A percentile compares a stretch with the other conserved stretches of the same genome.
phyloP scores from a whole-genome alignment of 2,329 filamentous ascomycete species.

The Metarhizium guizhouense region DNA sequence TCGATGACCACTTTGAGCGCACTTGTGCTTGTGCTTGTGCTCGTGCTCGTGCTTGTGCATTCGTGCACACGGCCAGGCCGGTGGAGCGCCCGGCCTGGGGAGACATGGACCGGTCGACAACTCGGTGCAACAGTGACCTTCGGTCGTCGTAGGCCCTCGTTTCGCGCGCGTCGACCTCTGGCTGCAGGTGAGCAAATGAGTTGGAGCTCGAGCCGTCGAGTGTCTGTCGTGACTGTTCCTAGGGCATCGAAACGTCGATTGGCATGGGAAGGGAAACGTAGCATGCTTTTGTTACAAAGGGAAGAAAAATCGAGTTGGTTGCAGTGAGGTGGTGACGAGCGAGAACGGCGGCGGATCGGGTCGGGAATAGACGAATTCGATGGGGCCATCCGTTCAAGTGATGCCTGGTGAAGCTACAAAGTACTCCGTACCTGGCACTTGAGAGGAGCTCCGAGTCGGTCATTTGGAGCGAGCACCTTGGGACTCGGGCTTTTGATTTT shows the following conservation, averaged over 20 bases:
- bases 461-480: background rate
- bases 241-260: background rate
- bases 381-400: background rate
- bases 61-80: slow-evolving; percentile 15
- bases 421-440: too few species aligned
- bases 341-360: slow-evolving; percentile 1
- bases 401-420: background rate
- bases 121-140: background rate
- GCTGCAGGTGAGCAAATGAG: too few species aligned
- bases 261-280: background rate
- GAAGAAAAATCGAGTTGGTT: background rate
- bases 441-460: too few species aligned
- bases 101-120: slow-evolving; percentile 16
- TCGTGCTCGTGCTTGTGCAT: background rate
- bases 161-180: too few species aligned
- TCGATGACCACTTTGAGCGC: background rate
- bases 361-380: slow-evolving; percentile 2
- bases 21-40: background rate
- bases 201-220: too few species aligned
- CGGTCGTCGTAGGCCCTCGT: background rate
- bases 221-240: background rate
- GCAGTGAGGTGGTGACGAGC: background rate
- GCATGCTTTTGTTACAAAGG: background rate
- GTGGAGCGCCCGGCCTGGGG: slow-evolving; percentile 21
- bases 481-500: background rate